These are phyloP conservation scores for Quercus tomentella DNA, from an alignment of 331 rosid species.

Conservation along the genomic window DNA sequence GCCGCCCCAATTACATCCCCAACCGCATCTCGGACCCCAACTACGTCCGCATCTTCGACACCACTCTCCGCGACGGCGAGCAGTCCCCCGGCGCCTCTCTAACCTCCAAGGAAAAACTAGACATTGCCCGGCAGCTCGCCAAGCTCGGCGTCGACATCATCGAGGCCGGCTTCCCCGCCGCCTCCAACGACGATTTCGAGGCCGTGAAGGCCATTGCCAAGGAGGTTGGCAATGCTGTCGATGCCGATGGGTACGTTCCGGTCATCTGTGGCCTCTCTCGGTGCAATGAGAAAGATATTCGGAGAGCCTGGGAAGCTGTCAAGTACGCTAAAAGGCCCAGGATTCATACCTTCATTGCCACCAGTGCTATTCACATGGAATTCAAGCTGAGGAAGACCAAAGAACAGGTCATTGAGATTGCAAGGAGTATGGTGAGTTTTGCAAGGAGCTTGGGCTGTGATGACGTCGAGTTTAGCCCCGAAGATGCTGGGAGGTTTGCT, in stretches of 20 bases:
- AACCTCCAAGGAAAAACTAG: slow-evolving; percentile 82
- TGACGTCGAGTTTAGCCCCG: slow-evolving; percentile 93
- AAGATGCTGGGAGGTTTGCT: slow-evolving; percentile 91
- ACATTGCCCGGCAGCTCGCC: slow-evolving; percentile 78
- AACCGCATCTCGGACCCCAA: slow-evolving; percentile 68
- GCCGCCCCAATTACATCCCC: slow-evolving; percentile 71
- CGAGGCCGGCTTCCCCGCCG: slow-evolving; percentile 94
- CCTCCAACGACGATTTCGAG: slow-evolving; percentile 81
- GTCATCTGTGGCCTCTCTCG: slow-evolving; percentile 90
- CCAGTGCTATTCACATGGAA: slow-evolving; percentile 87
- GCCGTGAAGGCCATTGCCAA: slow-evolving; percentile 70
- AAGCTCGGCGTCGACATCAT: slow-evolving; percentile 92
- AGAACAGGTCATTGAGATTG: slow-evolving; percentile 67
- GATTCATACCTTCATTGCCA: slow-evolving; percentile 88
- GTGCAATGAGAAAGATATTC: slow-evolving; percentile 79
- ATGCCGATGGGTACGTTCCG: slow-evolving; percentile 65
- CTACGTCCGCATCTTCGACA: slow-evolving; percentile 87
- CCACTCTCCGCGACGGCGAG: slow-evolving; percentile 99
- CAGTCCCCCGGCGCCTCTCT: slow-evolving; percentile 97
- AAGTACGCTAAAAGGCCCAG: slow-evolving; percentile 76
- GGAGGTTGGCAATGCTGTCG: slow-evolving; percentile 79
- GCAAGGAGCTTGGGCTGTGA: slow-evolving; percentile 87
- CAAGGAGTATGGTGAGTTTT: slow-evolving; percentile 67
- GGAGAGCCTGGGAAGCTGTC: slow-evolving; percentile 95
- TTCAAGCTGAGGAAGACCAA: slow-evolving; percentile 70